Evolutionary conservation across 2,329 filamentous ascomycete genomes (phyloP).

Genomic region (Colletotrichum magnum): DNA sequence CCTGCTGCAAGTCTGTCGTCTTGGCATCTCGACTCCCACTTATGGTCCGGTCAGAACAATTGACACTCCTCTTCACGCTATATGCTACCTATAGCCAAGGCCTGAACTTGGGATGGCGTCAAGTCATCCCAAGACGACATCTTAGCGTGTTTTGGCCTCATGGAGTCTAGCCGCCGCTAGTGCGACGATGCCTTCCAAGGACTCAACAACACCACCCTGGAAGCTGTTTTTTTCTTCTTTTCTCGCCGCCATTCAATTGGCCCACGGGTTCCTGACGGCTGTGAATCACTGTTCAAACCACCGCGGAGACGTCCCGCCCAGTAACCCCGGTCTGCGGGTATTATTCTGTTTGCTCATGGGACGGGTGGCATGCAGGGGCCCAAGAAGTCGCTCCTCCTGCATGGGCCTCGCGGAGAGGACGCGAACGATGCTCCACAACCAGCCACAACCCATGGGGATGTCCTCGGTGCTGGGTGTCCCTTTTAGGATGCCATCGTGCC

Average conservation of each 20-base stretch:
- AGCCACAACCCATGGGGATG: conserved; percentile 1
- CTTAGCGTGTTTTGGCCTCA: conserved; percentile 34
- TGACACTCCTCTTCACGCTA: too few species aligned
- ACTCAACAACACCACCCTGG: neutral
- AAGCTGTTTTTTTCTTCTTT: neutral
- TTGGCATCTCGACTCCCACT: conserved; percentile 12
- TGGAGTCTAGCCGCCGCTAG: conserved; percentile 24
- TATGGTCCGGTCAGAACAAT: neutral
- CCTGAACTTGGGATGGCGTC: conserved; percentile 26
- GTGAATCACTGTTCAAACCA: conserved; percentile 30
- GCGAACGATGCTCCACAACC: conserved; percentile 5
- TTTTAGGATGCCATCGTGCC: conserved; percentile 23
- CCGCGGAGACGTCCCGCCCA: conserved; percentile 22
- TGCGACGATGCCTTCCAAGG: conserved; percentile 5
- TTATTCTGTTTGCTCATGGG: conserved; percentile 29
- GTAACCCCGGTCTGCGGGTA: conserved; percentile 14
- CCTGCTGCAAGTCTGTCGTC: conserved; percentile 14
- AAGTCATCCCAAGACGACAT: conserved; percentile 24
- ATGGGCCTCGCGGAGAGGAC: conserved; percentile 8
- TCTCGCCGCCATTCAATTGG: neutral
- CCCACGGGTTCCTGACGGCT: conserved; percentile 22
- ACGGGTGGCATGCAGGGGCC: conserved; percentile 24
- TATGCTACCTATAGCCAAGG: conserved; percentile 2
- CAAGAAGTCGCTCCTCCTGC: conserved; percentile 1
- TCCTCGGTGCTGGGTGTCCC: conserved; percentile 1